These are phyloP conservation scores for Musa troglodytarum DNA, from an alignment of 176 grass and related monocot genomes.

Conservation along the genomic window DNA sequence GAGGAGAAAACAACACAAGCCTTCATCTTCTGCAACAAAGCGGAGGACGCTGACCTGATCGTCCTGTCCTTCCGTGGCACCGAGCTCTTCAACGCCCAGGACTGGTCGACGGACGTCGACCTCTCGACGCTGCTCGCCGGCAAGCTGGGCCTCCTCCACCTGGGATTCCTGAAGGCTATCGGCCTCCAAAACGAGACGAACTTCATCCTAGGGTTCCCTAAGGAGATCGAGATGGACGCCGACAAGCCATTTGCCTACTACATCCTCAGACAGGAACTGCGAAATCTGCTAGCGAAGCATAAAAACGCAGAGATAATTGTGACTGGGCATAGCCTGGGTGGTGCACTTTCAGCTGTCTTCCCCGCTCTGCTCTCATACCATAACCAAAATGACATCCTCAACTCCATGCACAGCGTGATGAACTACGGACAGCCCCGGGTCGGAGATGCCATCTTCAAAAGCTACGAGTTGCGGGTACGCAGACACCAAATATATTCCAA, in stretches of 20 bases:
- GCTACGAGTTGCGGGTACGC: not conserved
- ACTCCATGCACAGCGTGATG: slow-evolving; percentile 15
- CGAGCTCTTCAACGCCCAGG: slow-evolving; percentile 67
- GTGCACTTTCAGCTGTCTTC: slow-evolving; percentile 61
- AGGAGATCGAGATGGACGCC: not conserved
- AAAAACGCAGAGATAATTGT: slow-evolving; percentile 35
- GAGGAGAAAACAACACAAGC: slow-evolving; percentile 53
- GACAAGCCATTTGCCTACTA: slow-evolving; percentile 57
- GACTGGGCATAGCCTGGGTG: slow-evolving; percentile 85
- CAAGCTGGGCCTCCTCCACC: slow-evolving; percentile 59
- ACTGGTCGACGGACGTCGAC: slow-evolving; percentile 87
- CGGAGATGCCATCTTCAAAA: slow-evolving; percentile 37
- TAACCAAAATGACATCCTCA: slow-evolving; percentile 31
- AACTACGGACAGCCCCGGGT: slow-evolving; percentile 80
- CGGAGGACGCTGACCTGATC: slow-evolving; percentile 34
- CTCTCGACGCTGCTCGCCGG: slow-evolving; percentile 60
- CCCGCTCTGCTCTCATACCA: slow-evolving; percentile 53
- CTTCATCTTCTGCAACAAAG: slow-evolving; percentile 48
- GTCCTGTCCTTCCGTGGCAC: slow-evolving; percentile 63
- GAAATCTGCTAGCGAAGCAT: slow-evolving; percentile 32
- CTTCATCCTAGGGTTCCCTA: slow-evolving; percentile 26
- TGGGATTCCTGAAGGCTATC: slow-evolving; percentile 83
- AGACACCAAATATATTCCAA: too few relatives aligned
- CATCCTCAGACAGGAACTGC: slow-evolving; percentile 39
- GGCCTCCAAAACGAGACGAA: slow-evolving; percentile 55